These are phyloP conservation scores for Vaccinium darrowii DNA, from an alignment of 148 eudicot genomes.

Conservation along the genomic window DNA sequence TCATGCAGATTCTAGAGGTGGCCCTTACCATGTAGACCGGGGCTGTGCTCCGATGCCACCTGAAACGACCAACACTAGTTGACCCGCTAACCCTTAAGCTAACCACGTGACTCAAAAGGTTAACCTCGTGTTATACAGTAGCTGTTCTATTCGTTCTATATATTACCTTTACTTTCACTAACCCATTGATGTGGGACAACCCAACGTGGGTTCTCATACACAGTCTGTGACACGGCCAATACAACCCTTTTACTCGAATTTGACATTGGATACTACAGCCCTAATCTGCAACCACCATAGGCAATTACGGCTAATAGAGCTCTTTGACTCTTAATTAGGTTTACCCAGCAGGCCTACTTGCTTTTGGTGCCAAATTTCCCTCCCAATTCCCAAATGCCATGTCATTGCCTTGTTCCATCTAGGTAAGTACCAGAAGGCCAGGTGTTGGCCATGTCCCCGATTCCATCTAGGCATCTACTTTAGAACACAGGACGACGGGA, in stretches of 20 bases:
- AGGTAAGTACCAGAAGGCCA: background rate
- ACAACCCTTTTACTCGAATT: background rate
- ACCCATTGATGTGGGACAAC: no score
- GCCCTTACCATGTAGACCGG: no score
- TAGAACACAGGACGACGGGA: background rate
- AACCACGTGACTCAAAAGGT: no score
- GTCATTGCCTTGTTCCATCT: background rate
- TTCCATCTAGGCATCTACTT: background rate
- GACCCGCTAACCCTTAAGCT: no score
- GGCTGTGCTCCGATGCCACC: no score
- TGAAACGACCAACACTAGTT: no score
- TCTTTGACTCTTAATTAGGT: background rate
- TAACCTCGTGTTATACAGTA: no score
- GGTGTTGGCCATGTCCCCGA: background rate
- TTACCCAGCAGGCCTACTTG: background rate
- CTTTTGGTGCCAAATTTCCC: background rate
- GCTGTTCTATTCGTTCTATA: no score
- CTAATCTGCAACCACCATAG: background rate
- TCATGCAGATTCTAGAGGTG: no score
- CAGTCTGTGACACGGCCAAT: background rate
- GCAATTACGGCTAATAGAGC: background rate
- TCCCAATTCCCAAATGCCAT: background rate
- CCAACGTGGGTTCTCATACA: no score
- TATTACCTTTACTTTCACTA: no score
- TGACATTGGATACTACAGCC: background rate